Percentiles rank a stretch among this genome's conserved stretches.
Conservation (phyloP, 345 rosid species). For the Conringia planisiliqua region DNA sequence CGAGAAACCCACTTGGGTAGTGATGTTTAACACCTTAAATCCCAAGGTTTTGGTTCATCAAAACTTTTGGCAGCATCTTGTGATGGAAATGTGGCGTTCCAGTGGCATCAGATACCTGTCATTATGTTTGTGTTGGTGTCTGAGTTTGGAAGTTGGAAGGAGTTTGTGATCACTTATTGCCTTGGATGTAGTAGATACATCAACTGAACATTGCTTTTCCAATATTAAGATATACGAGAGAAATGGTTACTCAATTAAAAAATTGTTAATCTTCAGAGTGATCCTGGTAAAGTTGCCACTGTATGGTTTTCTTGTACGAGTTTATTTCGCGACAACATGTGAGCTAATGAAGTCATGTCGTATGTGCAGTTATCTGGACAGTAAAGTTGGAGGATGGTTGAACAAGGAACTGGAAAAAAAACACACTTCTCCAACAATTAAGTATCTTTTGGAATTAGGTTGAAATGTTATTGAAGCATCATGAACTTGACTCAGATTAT, state of each 20-base stretch:
- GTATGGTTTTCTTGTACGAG: too few species aligned
- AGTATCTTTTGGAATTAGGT: not conserved
- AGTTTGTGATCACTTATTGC: not conserved
- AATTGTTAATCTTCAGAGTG: too few species aligned
- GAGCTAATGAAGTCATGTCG: not conserved
- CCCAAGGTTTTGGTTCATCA: not conserved
- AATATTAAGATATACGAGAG: not conserved
- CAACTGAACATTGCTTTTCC: not conserved
- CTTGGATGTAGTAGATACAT: not conserved
- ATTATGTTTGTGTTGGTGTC: not conserved
- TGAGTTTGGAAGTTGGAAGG: not conserved
- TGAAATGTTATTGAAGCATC: not conserved
- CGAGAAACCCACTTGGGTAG: not conserved
- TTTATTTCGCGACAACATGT: too few species aligned
- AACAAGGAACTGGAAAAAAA: not conserved
- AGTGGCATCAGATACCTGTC: not conserved
- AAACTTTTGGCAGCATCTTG: not conserved
- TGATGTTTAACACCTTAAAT: not conserved
- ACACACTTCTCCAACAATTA: not conserved
- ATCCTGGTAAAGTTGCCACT: too few species aligned
- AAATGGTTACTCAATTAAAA: too few species aligned
- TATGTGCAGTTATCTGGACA: constrained; percentile 3
- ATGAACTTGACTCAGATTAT: not conserved
- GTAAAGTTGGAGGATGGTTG: constrained; percentile 1
- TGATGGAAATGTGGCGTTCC: not conserved